Base-by-base conservation (phyloP, 345 rosid species). In the Brassica rapa region DNA sequence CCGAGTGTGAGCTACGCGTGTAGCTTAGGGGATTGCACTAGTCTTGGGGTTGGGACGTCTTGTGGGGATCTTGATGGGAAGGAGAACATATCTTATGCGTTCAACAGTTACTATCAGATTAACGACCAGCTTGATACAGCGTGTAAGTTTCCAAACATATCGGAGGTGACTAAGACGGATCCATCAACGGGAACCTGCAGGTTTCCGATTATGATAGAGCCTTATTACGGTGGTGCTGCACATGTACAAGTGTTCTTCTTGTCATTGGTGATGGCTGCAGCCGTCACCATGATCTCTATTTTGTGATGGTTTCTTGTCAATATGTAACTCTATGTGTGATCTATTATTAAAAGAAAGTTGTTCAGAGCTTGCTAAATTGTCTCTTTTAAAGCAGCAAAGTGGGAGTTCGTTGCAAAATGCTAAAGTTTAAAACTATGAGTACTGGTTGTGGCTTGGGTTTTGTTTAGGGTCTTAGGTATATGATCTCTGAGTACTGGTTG, bases 101-200 rank as follows among this genome's bases (percentile, higher is more conserved):
- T 91, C 56, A 93, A 95, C 68, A 95, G 98, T 84, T 95, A 91
- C 79, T 95, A 81, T 83, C 99, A 95, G 89, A 86, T 32, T 30
- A 75, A 90, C n/a, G 86, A 95, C 79, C 99, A 95, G 85, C 83
- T 75, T 0, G 97, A 93, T 1, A 74, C 10, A 1, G 97, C 98
- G 6, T 95, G 98, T 86, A 86, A 86, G 82, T 95, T 95, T 77
- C 80, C 91, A 5, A 89, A 91, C 79, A 62, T 93, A 32, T 84
- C 92, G 3, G 86, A 81, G 25, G 79, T 88, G 82, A 86, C 90
- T 0, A 90, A 76, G 82, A 43, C 77, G 0, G 80, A 93, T 83
- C 98, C 99, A 5, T 79, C 96, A 0, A 76, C 16, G 2, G 90
- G 84, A 51, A 86, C 19, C 55, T 95, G 99, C 83, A 81, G 56